Base-by-base conservation (phyloP, 148 eudicot genomes). In the Vaccinium myrtillus region DNA sequence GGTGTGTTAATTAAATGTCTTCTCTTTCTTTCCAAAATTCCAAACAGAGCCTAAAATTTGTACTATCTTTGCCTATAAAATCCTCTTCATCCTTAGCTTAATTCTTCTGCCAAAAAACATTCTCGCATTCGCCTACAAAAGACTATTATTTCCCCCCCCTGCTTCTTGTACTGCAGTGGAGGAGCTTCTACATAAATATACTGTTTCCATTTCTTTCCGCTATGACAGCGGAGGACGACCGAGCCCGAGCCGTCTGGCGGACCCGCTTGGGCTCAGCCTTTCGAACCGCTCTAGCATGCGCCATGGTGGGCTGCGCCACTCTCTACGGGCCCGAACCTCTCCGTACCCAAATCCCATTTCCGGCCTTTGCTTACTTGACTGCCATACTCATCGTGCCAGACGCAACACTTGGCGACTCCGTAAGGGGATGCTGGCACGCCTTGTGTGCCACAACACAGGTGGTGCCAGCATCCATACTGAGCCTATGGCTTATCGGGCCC, bases 291-390 rank as follows among this genome's bases (percentile, higher is more conserved):
- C 16, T 86, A 15, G 94, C 93, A 3, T 91, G 91, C 83, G 75
- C 85, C 79, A 70, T 87, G 30, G 89, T 91, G 13, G 94, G 89
- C 6, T 53, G 80, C 58, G 53, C 89, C 82, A 85, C 90, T 79
- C 84, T 91, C 27, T 92, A 85, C 80, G 92, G 92, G 73, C 94
- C 93, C 4, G 25, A 69, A 9, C 15, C 59, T 5, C 63, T 92
- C 36, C 80, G 79, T 0, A 7, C 23, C 11, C 77, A 88, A 16
- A 65, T 92, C 4, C 71, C 85, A 75, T 91, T 88, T 46, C 87
- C 90, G 0, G 90, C 94, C 11, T 92, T 91, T 27, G 85, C 94
- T 4, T 92, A 92, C 77, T 81, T 91, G 0, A 92, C 94, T 0
- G 90, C 89, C 9, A 73, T 91, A 4, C 84, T 91, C 1, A 88